phyloP scores from a whole-genome alignment of 495 filamentous ascomycete genomes.

The Neurospora tetrasperma region DNA sequence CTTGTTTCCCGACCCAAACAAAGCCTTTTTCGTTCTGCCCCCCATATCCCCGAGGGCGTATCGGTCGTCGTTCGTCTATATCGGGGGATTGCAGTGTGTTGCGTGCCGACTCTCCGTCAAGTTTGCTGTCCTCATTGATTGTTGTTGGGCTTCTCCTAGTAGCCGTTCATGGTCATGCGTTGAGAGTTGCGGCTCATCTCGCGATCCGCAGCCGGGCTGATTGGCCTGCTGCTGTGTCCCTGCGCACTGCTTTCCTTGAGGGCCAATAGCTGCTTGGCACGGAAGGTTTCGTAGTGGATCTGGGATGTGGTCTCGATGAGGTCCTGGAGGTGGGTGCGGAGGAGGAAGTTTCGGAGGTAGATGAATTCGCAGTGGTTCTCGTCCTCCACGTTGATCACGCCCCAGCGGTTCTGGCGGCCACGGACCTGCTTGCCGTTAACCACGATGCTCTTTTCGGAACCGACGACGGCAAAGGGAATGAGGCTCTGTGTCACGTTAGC shows the following conservation, averaged over 20 bases:
- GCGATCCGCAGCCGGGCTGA: constrained; percentile 85
- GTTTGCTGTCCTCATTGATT: constrained; percentile 9
- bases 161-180: constrained; percentile 96
- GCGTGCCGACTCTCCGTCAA: constrained; percentile 2
- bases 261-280: constrained; percentile 94
- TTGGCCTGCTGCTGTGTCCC: constrained; percentile 79
- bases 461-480: constrained; percentile 95
- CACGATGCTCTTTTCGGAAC: constrained; percentile 94
- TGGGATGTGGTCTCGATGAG: constrained; percentile 99
- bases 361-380: constrained; percentile 99
- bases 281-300: constrained; percentile 99
- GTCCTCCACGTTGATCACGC: constrained; percentile 98
- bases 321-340: constrained; percentile 91
- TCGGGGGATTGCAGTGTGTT: neutral
- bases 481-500: constrained; percentile 52
- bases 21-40: neutral
- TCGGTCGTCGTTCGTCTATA: neutral
- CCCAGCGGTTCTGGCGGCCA: constrained; percentile 97
- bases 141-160: constrained; percentile 40
- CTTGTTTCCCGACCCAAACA: neutral
- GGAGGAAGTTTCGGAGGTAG: constrained; percentile 95
- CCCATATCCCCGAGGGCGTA: neutral
- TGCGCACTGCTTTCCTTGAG: constrained; percentile 95
- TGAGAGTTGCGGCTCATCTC: constrained; percentile 95
- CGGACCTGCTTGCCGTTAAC: constrained; percentile 97